phyloP scores from a whole-genome alignment of 2,329 filamentous ascomycete species.

The Macrophomina pseudophaseolina region DNA sequence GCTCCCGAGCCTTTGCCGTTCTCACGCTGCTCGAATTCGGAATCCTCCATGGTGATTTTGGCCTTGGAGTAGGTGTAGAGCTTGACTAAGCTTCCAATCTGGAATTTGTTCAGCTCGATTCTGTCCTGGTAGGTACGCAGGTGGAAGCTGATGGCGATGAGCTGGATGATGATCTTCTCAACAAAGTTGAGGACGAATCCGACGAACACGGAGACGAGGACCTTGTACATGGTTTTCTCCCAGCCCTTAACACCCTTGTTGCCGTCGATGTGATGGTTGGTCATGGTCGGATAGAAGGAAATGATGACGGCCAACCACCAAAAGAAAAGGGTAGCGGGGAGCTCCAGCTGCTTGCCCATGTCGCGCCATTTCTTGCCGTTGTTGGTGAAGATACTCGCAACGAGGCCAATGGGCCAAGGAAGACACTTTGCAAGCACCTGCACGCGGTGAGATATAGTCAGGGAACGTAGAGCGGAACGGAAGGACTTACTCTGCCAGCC shows the following conservation, averaged over 20 bases:
- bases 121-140: constrained; percentile 86
- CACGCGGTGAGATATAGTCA: constrained; percentile 13
- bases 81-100: constrained; percentile 72
- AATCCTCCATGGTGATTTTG: constrained; percentile 72
- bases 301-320: constrained; percentile 89
- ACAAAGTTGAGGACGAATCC: constrained; percentile 78
- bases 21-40: constrained; percentile 71
- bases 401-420: constrained; percentile 64
- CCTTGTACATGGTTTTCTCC: constrained; percentile 81
- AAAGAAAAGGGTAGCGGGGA: constrained; percentile 85
- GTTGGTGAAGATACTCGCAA: constrained; percentile 80
- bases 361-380: constrained; percentile 93
- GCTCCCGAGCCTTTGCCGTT: constrained; percentile 60
- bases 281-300: constrained; percentile 84
- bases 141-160: constrained; percentile 94
- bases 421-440: constrained; percentile 68
- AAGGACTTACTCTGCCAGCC: constrained; percentile 63
- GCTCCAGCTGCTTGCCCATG: constrained; percentile 81
- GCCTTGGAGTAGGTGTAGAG: constrained; percentile 68
- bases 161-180: constrained; percentile 92
- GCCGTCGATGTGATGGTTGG: constrained; percentile 64
- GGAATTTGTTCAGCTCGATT: constrained; percentile 91
- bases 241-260: constrained; percentile 62
- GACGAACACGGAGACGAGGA: constrained; percentile 85
- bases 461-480: neutral